Evolutionary conservation across 202 grass and related monocot species (phyloP).

Genomic region (Schoenoplectus triqueter): DNA sequence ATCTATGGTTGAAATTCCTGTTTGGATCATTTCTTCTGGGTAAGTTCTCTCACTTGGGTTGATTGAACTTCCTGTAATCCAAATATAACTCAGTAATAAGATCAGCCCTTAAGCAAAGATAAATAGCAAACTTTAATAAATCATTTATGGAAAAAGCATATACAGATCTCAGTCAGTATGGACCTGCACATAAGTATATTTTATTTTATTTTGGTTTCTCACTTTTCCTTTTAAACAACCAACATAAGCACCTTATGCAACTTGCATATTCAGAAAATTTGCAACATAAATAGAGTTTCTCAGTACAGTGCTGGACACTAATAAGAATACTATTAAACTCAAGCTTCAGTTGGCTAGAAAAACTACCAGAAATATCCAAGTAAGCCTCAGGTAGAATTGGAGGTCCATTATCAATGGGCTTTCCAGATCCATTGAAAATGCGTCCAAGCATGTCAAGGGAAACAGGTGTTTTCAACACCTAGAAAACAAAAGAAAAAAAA

Average conservation of each 20-base stretch:
- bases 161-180: background rate
- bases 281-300: background rate
- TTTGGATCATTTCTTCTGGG: slow-evolving; percentile 99
- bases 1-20: slow-evolving; percentile 98
- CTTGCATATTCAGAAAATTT: slow-evolving; percentile 8
- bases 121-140: background rate
- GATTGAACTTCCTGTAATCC: slow-evolving; percentile 90
- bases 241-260: background rate
- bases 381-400: slow-evolving; percentile 94
- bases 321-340: slow-evolving; percentile 9
- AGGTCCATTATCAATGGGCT: slow-evolving; percentile 96
- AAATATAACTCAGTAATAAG: background rate
- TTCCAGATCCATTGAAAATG: slow-evolving; percentile 99
- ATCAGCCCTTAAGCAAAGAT: background rate
- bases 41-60: slow-evolving; percentile 99
- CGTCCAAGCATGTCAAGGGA: slow-evolving; percentile 99
- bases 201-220: background rate
- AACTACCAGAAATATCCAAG: slow-evolving; percentile 96
- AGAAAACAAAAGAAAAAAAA: slow-evolving; percentile 25
- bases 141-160: background rate
- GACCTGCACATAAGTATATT: slow-evolving; percentile 6
- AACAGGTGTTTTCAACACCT: slow-evolving; percentile 98
- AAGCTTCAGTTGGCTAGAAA: slow-evolving; percentile 26
- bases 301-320: background rate
- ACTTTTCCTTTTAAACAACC: background rate